phyloP scores from a whole-genome alignment of 306 rosid species.

The Casuarina glauca region DNA sequence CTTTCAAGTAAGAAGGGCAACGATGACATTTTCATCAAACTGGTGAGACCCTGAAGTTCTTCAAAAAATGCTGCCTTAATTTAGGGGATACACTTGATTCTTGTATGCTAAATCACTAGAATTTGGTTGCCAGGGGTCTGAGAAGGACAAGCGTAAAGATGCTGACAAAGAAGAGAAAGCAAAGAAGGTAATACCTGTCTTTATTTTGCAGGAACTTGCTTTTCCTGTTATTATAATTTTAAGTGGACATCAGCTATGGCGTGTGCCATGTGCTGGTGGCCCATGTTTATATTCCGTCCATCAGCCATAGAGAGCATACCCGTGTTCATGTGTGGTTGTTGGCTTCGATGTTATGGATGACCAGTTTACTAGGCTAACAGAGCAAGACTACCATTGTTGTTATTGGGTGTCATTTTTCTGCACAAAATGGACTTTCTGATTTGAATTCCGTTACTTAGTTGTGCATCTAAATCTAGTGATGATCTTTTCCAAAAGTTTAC shows the following conservation, averaged over 20 bases:
- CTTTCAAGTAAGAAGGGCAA: neutral
- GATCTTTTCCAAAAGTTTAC: neutral
- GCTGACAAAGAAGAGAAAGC: slow-evolving; percentile 88
- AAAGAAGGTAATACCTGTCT: slow-evolving; percentile 63
- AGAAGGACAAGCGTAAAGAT: slow-evolving; percentile 88
- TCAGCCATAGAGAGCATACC: neutral
- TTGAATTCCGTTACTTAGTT: neutral
- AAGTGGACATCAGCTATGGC: neutral
- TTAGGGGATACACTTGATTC: neutral
- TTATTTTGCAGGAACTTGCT: neutral
- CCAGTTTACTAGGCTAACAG: neutral
- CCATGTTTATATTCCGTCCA: neutral
- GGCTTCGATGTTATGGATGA: neutral
- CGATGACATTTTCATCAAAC: slow-evolving; percentile 71
- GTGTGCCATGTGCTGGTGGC: neutral
- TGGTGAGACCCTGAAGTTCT: slow-evolving; percentile 41
- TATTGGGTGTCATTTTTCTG: neutral
- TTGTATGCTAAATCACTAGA: neutral
- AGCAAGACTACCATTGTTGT: neutral
- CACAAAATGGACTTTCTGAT: neutral
- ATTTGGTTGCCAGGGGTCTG: slow-evolving; percentile 58
- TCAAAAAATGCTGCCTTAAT: neutral
- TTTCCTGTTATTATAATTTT: neutral
- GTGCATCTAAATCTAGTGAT: neutral
- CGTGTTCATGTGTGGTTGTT: neutral